Conservation (phyloP, 2,329 filamentous ascomycete species). For the Penicillium verrucosum region DNA sequence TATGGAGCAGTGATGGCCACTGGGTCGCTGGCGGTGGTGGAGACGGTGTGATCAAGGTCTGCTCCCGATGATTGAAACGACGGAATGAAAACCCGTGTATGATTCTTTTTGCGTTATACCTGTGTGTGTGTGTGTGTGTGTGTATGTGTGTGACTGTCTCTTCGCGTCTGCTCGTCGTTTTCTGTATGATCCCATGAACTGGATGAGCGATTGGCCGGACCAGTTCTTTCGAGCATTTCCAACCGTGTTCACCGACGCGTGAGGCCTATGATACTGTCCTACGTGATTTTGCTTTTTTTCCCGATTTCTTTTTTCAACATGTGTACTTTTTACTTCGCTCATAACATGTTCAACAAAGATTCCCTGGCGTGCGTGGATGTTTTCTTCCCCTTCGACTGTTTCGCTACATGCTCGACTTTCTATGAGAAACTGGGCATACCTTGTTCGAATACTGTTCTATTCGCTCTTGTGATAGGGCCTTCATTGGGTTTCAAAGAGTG, state of each 20-base stretch:
- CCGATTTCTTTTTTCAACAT: constrained; percentile 15
- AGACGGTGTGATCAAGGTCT: constrained; percentile 95
- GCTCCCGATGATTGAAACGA: constrained; percentile 43
- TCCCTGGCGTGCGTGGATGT: constrained; percentile 20
- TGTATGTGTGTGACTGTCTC: constrained; percentile 20
- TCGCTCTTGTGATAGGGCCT: neutral
- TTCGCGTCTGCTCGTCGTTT: constrained; percentile 18
- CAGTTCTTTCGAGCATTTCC: constrained; percentile 36
- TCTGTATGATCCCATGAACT: constrained; percentile 32
- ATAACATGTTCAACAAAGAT: constrained; percentile 24
- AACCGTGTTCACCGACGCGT: constrained; percentile 31
- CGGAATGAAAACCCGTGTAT: constrained; percentile 29
- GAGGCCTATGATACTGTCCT: constrained; percentile 34
- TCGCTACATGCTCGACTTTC: constrained; percentile 1
- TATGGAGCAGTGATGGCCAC: constrained; percentile 92
- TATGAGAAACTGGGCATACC: neutral
- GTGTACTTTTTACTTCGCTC: constrained; percentile 22
- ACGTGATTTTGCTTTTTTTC: constrained; percentile 27
- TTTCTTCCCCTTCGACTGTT: constrained; percentile 4
- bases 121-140: constrained; percentile 21
- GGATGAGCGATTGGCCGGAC: constrained; percentile 36
- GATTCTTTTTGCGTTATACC: constrained; percentile 24
- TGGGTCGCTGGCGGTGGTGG: constrained; percentile 94
- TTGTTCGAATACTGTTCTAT: neutral
- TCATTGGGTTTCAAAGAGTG: neutral